These are phyloP conservation scores for Diaporthe nobilis DNA, from an alignment of 2,329 filamentous ascomycete genomes.

Conservation along the genomic window DNA sequence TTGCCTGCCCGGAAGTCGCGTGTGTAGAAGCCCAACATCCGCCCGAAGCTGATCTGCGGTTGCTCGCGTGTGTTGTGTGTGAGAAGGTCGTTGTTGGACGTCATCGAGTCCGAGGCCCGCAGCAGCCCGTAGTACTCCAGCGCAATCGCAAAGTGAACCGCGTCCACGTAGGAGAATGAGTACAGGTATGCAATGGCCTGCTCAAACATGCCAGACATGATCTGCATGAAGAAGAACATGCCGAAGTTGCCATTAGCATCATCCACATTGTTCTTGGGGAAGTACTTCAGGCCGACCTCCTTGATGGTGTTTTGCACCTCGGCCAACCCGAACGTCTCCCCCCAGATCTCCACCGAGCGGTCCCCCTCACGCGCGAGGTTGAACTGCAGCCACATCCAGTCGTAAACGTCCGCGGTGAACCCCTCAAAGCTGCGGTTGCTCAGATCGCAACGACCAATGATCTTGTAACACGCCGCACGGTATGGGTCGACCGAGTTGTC, in stretches of 20 bases:
- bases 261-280: constrained; percentile 84
- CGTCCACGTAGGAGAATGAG: constrained; percentile 90
- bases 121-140: constrained; percentile 91
- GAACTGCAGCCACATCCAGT: constrained; percentile 82
- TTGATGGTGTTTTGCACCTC: constrained; percentile 84
- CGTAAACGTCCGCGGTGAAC: constrained; percentile 75
- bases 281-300: constrained; percentile 93
- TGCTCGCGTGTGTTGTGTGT: constrained; percentile 76
- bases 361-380: constrained; percentile 77
- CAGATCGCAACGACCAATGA: constrained; percentile 85
- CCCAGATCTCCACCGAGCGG: constrained; percentile 74
- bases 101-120: constrained; percentile 85
- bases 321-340: constrained; percentile 74
- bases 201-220: constrained; percentile 93
- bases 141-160: constrained; percentile 93
- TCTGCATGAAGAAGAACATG: constrained; percentile 93
- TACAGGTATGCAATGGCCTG: constrained; percentile 93
- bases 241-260: constrained; percentile 82
- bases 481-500: constrained; percentile 94
- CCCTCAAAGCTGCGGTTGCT: constrained; percentile 75
- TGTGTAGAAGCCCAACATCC: constrained; percentile 95
- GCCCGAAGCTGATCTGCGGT: constrained; percentile 93
- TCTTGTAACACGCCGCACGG: constrained; percentile 97
- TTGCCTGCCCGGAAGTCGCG: constrained; percentile 94
- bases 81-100: constrained; percentile 78